phyloP scores from a whole-genome alignment of 495 filamentous ascomycete species.

The Penicillium ucsense region DNA sequence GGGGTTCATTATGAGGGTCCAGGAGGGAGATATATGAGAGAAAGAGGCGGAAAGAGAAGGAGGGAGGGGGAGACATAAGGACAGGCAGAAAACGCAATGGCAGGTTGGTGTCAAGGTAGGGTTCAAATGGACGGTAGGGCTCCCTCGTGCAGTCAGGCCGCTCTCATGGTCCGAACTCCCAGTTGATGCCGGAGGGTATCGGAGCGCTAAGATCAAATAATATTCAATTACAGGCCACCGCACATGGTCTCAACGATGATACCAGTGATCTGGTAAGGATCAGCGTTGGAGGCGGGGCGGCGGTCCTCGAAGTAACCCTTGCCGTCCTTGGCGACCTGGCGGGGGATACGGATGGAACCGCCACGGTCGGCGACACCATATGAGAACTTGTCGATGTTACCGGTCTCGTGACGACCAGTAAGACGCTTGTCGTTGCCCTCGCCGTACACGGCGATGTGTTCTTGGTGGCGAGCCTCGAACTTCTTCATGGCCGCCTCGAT shows the following conservation, averaged over 20 bases:
- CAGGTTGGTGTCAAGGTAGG: constrained; percentile 9
- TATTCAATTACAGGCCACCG: constrained; percentile 32
- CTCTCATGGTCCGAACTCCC: constrained; percentile 31
- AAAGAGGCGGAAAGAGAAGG: neutral
- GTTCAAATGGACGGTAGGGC: constrained; percentile 22
- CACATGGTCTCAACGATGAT: constrained; percentile 76
- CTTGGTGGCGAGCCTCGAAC: constrained; percentile 77
- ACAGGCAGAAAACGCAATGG: constrained; percentile 7
- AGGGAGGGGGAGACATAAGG: constrained; percentile 3
- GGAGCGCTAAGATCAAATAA: constrained; percentile 37
- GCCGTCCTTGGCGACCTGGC: constrained; percentile 81
- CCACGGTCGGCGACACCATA: constrained; percentile 96
- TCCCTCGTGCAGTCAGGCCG: constrained; percentile 33
- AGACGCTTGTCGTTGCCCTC: constrained; percentile 88
- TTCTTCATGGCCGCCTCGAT: constrained; percentile 83
- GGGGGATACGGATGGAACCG: constrained; percentile 85
- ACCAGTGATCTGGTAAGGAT: constrained; percentile 93
- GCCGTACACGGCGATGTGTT: constrained; percentile 97
- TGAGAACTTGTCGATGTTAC: constrained; percentile 84
- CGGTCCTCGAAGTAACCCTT: constrained; percentile 99
- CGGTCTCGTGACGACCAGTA: constrained; percentile 94
- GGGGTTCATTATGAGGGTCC: neutral
- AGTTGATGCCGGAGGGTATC: constrained; percentile 41
- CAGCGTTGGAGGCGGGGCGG: constrained; percentile 87
- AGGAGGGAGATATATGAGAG: neutral